phyloP scores from a whole-genome alignment of 2,329 filamentous ascomycete species.

The Fusarium liriodendri region DNA sequence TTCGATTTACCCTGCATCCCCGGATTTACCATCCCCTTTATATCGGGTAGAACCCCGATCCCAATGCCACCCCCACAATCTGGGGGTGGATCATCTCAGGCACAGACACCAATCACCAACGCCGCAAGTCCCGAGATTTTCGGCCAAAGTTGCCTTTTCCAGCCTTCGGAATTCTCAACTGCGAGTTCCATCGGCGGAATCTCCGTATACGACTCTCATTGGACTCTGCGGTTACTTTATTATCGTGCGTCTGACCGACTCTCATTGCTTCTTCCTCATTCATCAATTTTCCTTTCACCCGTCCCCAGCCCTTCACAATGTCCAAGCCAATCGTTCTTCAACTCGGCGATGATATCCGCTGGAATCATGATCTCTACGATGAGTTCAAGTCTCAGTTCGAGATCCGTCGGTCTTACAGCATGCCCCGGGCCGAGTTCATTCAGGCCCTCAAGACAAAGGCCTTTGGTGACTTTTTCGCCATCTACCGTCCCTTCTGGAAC shows the following conservation, averaged over 20 bases:
- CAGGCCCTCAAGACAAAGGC: constrained; percentile 37
- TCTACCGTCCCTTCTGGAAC: constrained; percentile 44
- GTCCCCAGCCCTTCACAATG: constrained; percentile 21
- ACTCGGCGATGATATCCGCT: constrained; percentile 43
- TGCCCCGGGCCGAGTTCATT: constrained; percentile 41
- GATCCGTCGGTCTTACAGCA: constrained; percentile 42
- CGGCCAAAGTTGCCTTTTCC: constrained; percentile 18
- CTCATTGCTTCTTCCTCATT: background rate
- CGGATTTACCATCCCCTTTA: background rate
- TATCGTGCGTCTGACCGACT: background rate
- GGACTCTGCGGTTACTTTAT: background rate
- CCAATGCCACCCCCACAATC: constrained; percentile 16
- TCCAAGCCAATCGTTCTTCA: constrained; percentile 43
- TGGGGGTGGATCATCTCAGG: constrained; percentile 12
- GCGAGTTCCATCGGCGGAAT: constrained; percentile 31
- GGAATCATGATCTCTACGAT: constrained; percentile 42
- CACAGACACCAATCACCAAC: constrained; percentile 6
- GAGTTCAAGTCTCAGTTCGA: constrained; percentile 40
- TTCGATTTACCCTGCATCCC: background rate
- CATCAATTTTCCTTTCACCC: background rate
- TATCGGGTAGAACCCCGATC: constrained; percentile 31
- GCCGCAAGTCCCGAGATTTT: background rate
- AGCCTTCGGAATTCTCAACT: constrained; percentile 28
- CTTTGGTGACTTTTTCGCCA: constrained; percentile 41
- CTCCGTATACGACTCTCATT: constrained; percentile 23